A percentile compares a stretch with the other conserved stretches of the same genome.
Conservation (phyloP, 768 basidiomycete species). For the Lactarius akahatsu region DNA sequence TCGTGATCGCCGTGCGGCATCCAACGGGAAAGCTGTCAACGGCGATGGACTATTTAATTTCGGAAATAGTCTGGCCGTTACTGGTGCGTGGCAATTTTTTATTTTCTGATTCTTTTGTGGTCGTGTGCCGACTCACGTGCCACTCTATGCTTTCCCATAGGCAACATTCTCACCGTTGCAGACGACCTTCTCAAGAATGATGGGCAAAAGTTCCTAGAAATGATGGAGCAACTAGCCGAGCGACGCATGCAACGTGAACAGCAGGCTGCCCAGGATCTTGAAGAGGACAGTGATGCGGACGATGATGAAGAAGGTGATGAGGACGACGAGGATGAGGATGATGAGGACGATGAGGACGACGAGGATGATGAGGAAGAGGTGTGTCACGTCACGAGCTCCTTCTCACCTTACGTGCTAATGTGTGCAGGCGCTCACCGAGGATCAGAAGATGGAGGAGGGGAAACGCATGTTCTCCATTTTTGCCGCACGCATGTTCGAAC, state of each 20-base stretch:
- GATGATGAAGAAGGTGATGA: constrained; percentile 51
- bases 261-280: constrained; percentile 47
- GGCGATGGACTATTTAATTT: constrained; percentile 77
- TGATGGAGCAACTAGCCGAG: constrained; percentile 99
- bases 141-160: constrained; percentile 52
- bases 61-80: constrained; percentile 79
- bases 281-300: constrained; percentile 49
- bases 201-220: constrained; percentile 98
- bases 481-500: constrained; percentile 99
- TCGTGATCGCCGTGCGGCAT: constrained; percentile 34
- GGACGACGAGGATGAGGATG: constrained; percentile 51
- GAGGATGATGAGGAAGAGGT: constrained; percentile 48
- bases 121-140: constrained; percentile 26
- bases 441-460: constrained; percentile 99
- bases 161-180: constrained; percentile 96
- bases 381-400: constrained; percentile 10
- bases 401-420: constrained; percentile 24
- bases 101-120: constrained; percentile 24
- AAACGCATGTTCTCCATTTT: constrained; percentile 99
- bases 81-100: constrained; percentile 49
- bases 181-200: constrained; percentile 99
- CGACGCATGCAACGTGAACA: constrained; percentile 91
- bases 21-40: constrained; percentile 49
- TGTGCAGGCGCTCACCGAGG: constrained; percentile 78
- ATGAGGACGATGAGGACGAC: constrained; percentile 52